These are phyloP conservation scores for Aspergillus persii DNA, from an alignment of 2,329 filamentous ascomycete species.

Conservation along the genomic window DNA sequence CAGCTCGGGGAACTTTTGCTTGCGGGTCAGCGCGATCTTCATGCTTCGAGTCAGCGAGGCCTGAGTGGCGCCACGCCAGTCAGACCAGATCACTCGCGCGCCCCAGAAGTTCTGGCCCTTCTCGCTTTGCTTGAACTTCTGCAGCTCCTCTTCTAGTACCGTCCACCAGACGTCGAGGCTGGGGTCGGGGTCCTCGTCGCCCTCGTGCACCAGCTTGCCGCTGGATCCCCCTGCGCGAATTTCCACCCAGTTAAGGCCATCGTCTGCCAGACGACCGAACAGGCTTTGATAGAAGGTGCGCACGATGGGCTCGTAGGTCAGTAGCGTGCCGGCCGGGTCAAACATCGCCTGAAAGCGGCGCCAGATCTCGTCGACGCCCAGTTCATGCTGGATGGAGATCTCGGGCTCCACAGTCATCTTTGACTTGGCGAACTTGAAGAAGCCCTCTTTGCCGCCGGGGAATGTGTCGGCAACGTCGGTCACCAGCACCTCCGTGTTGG, in stretches of 20 bases:
- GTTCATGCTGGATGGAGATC: conserved; percentile 75
- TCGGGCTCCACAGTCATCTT: conserved; percentile 67
- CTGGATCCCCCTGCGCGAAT: conserved; percentile 71
- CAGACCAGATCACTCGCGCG: conserved; percentile 76
- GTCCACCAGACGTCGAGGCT: conserved; percentile 64
- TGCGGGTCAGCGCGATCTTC: conserved; percentile 79
- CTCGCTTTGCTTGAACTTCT: conserved; percentile 66
- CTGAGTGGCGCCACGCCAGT: conserved; percentile 51
- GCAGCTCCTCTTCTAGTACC: conserved; percentile 71
- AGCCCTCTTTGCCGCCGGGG: conserved; percentile 68
- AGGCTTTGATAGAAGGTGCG: conserved; percentile 69
- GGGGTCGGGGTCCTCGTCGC: conserved; percentile 63
- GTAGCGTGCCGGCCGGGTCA: conserved; percentile 64
- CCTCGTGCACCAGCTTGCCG: conserved; percentile 63
- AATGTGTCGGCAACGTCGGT: conserved; percentile 66
- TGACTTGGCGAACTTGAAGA: conserved; percentile 70
- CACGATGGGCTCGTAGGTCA: conserved; percentile 86
- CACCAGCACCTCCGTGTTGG: conserved; percentile 57
- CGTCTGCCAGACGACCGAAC: conserved; percentile 66
- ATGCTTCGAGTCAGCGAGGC: conserved; percentile 53
- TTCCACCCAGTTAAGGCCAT: conserved; percentile 82
- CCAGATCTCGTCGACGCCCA: conserved; percentile 82
- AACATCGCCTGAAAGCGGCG: conserved; percentile 75
- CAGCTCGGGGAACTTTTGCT: conserved; percentile 71
- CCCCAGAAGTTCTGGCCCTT: conserved; percentile 79